Evolutionary conservation across 164 flowering plant genomes (phyloP), one percentile per base, ranked within the genome.

Genomic region (Sextonia rubra): DNA sequence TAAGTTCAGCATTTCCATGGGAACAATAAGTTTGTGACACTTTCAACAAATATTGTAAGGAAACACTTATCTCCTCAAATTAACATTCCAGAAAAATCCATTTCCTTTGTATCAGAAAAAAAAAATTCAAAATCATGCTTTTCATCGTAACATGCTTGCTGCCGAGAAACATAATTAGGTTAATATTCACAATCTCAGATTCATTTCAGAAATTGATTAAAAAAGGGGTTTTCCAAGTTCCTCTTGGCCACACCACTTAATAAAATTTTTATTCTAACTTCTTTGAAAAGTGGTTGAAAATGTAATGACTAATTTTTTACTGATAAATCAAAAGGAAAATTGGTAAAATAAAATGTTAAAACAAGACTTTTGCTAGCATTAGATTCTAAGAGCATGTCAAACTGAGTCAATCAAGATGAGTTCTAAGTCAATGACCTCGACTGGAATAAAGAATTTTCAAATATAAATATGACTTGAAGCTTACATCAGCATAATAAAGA

Each of bases 401-500:
- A 52, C 58, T 11, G 58, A 52, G 58, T 52, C 2, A 18, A 23
- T 3, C 64, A 58, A 61, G 27, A 7, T 61, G 64, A 61, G 64
- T 25, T 61, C 64, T n/a, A 25, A 61, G 3, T 25, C 64, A 61
- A 61, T 61, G 27, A 23, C 12, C 27, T 61, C 17, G 1, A 5
- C 20, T 52, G 58, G 64, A 26, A 26, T 64, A 27, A 8, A 64
- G 24, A 24, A 18, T 7, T 64, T 8, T 26, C 6, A 29, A 29
- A 64, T 20, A 64, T n/a, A 5, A 26, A 64, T 64, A 26, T 26
- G 20, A 25, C 14, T 22, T 26, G 26, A 1, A 55, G 30, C 99
- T 85, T 86, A 95, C 99, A 82, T 95, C 99, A 73, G 97, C 92
- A 87, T 86, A 78, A 69, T 86, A 89, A 23, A 88, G 81, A 61